A percentile compares a stretch with the other conserved stretches of the same genome.
Conservation (phyloP, 2,329 filamentous ascomycete genomes). For the Cladorrhinum sp. region DNA sequence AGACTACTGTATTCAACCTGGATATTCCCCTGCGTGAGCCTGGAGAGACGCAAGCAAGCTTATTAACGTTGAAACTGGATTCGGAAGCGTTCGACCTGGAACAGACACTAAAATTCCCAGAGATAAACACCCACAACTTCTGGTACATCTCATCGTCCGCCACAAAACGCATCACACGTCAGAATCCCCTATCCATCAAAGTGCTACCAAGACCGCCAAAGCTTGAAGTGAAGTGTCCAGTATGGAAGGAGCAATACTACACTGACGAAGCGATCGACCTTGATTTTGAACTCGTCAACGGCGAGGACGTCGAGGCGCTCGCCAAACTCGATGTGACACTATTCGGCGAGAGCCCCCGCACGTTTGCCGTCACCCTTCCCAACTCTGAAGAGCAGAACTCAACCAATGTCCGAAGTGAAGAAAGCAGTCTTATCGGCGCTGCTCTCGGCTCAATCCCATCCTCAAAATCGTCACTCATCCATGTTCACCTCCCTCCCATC, state of each 20-base stretch:
- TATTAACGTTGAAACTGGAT: constrained; percentile 61
- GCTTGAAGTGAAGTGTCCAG: constrained; percentile 68
- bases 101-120: constrained; percentile 56
- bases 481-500: constrained; percentile 51
- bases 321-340: constrained; percentile 68
- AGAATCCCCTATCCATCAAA: constrained; percentile 56
- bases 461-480: constrained; percentile 41
- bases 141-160: constrained; percentile 50
- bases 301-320: constrained; percentile 75
- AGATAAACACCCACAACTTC: constrained; percentile 40
- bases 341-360: constrained; percentile 54
- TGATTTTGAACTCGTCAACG: constrained; percentile 70
- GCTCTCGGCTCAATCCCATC: constrained; percentile 47
- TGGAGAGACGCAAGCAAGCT: constrained; percentile 67
- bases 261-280: constrained; percentile 74
- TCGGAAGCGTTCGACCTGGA: constrained; percentile 65
- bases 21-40: constrained; percentile 74
- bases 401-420: constrained; percentile 35
- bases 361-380: constrained; percentile 39
- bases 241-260: constrained; percentile 71
- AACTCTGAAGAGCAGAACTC: constrained; percentile 24
- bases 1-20: constrained; percentile 69
- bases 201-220: constrained; percentile 90
- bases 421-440: constrained; percentile 42
- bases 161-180: constrained; percentile 47